These are phyloP conservation scores for Penicillium waksmanii DNA, from an alignment of 495 filamentous ascomycete genomes.

Conservation along the genomic window DNA sequence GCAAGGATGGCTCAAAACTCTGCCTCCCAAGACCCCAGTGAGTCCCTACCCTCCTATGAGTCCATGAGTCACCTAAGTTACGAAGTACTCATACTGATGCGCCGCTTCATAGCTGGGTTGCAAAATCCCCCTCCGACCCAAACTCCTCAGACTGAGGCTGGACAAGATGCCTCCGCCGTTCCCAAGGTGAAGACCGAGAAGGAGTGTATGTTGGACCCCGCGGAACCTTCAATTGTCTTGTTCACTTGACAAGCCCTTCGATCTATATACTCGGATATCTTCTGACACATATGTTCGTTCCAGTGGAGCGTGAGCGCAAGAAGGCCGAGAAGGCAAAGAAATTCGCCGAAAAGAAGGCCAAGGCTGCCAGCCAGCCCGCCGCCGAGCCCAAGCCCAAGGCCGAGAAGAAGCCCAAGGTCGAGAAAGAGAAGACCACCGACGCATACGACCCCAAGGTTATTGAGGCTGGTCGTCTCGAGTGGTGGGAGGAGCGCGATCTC, in stretches of 20 bases:
- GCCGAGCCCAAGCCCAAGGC: slow-evolving; percentile 55
- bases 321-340: slow-evolving; percentile 65
- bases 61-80: slow-evolving; percentile 26
- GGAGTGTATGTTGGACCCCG: slow-evolving; percentile 47
- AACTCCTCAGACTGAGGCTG: slow-evolving; percentile 34
- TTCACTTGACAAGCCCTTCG: too few species aligned
- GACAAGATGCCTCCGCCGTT: slow-evolving; percentile 48
- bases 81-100: slow-evolving; percentile 11
- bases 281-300: slow-evolving; percentile 23
- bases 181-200: slow-evolving; percentile 65
- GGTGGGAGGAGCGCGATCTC: slow-evolving; percentile 68
- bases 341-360: slow-evolving; percentile 62
- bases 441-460: slow-evolving; percentile 61
- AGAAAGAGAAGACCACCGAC: slow-evolving; percentile 56
- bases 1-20: slow-evolving; percentile 64
- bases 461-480: slow-evolving; percentile 59
- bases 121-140: slow-evolving; percentile 49
- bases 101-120: slow-evolving; percentile 49
- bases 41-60: slow-evolving; percentile 19
- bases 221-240: neutral
- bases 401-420: slow-evolving; percentile 58
- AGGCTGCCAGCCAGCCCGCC: slow-evolving; percentile 45
- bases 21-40: slow-evolving; percentile 59
- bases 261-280: neutral
- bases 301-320: slow-evolving; percentile 59